Base-by-base conservation (phyloP, 345 rosid genomes). In the Euclidium syriacum region DNA sequence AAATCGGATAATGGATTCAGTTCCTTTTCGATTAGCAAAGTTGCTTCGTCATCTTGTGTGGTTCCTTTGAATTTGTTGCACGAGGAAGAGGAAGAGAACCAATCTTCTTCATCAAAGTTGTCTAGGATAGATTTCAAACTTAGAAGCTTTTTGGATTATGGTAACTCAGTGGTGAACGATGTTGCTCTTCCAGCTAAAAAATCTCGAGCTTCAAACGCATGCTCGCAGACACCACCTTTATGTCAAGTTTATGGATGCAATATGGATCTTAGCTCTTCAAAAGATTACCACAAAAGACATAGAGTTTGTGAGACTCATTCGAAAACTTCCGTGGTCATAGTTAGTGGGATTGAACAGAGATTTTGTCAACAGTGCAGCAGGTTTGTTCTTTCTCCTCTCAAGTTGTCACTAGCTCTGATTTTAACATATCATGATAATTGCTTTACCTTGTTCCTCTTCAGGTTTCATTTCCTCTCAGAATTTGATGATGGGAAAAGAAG, bases 291-390 rank as follows among this genome's bases (percentile, higher is more conserved):
- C 74, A 82, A 76, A 80, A 76, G 85, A 77, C 95, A 88, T 55
- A 87, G 79, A 77, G 96, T 91, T 34, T 88, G 98, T 35, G 94
- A 85, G 53, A 66, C 51, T 60, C 97, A 91, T 75, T 78, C 96
- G 2, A 91, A 91, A 77, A 70, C 87, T 14, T 67, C 94, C 0
- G 71, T 62, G 47, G 97, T 85, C 8, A 66, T 85, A 42, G 95
- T 91, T 57, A 72, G 74, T 49, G 91, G 89, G 16, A 39, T 73
- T 40, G 87, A 83, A 42, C 86, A 87, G 76, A 85, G 97, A 68
- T 87, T 91, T 64, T 91, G 97, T 66, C 96, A 90, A 58, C 97
- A 90, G 70, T 90, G 97, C 55, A 91, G 97, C 80, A 87, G 96
- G 96, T 90, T 56, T 14, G 62, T 24, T 52, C 16, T 32, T 9